These are phyloP conservation scores for Monotropa hypopitys DNA, from an alignment of 179 eudicot species.

Conservation along the genomic window DNA sequence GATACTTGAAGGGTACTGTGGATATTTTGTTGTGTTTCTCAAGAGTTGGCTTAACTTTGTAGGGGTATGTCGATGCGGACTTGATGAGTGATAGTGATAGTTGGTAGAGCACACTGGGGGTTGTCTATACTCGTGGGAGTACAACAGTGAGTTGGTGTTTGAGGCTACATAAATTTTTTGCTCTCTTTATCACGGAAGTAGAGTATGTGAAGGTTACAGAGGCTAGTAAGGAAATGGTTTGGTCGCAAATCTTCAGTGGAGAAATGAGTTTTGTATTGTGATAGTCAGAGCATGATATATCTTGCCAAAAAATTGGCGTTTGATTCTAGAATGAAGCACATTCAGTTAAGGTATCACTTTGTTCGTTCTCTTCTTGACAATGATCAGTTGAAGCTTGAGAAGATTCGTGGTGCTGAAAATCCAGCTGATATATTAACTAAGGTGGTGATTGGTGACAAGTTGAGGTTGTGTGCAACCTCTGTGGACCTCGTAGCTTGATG, in stretches of 20 bases:
- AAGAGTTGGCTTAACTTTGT: neutral
- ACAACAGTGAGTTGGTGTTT: neutral
- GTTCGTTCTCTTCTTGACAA: neutral
- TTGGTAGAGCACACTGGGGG: neutral
- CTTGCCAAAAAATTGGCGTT: neutral
- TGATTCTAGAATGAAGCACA: neutral
- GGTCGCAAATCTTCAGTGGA: neutral
- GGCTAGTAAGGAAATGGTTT: neutral
- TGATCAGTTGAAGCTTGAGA: neutral
- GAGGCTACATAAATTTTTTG: neutral
- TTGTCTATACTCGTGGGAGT: neutral
- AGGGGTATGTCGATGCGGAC: neutral
- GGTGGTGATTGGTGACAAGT: neutral
- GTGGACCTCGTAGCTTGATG: no score
- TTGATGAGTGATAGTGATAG: neutral
- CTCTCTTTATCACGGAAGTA: neutral
- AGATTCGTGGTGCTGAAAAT: neutral
- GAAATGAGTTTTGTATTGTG: neutral
- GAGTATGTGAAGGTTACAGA: neutral
- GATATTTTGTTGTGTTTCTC: neutral
- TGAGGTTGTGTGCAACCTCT: no score
- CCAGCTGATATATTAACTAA: neutral
- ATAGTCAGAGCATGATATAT: neutral
- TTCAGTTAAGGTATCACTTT: neutral
- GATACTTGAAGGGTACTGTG: neutral